Evolutionary conservation across 306 rosid species (phyloP), one percentile per base, ranked within the genome.

Genomic region (Cucurbita moschata): DNA sequence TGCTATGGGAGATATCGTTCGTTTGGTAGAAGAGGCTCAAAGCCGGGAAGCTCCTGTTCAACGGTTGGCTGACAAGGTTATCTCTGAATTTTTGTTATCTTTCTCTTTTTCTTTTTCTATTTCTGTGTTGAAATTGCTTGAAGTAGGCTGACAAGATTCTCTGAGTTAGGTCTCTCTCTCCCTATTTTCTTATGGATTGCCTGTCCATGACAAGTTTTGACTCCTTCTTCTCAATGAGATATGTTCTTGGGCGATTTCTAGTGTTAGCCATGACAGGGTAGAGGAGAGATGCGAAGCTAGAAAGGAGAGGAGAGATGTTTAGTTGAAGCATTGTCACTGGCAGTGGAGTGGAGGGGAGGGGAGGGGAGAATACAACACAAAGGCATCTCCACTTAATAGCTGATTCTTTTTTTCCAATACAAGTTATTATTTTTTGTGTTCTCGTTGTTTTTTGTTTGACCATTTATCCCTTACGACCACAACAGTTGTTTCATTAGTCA

Each of bases 21-120:
- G 98, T 80, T 86, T 93, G 77, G 94, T 93, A 51, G 98, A 93
- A 84, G 97, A 93, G 81, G 97, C 98, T 75, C 98, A 93, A 75
- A 87, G 85, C 81, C 85, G 84, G 89, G 97, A 90, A 81, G 96
- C 98, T 85, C 98, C 98, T 55, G 89, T 93, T 52, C 97, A 93
- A 80, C 93, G 90, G 76, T 79, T 93, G 86, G 98, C 97, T 60
- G 98, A 93, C 84, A 90, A 90, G 98, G 98, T 93, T 86, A 78
- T 77, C 75, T 72, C 73, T 71, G 68, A 46, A 68, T 68, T 21
- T 3, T 40, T 7, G 37, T 5, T 46, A 21, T 14, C 11, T 21
- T 46, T 67, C 47, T 14, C n/a, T 61, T 5, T 67, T 12, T 14
- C 11, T 21, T 67, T 67, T 68, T 14, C n/a, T 10, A 35, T 46